These are phyloP conservation scores for Phytophthora europaea DNA, from an alignment of 352 stramenopile species.

Conservation along the genomic window DNA sequence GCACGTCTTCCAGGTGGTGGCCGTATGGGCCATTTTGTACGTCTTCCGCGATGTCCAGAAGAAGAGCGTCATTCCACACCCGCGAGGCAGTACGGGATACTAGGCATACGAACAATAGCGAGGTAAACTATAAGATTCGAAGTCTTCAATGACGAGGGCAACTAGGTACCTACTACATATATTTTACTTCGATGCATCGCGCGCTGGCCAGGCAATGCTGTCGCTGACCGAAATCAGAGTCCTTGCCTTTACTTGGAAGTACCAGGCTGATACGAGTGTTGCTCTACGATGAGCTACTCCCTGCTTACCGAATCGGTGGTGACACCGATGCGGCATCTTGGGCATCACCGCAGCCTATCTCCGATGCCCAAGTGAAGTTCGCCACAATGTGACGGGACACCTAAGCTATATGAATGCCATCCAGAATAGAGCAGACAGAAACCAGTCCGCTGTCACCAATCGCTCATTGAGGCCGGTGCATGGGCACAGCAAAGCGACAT, in stretches of 20 bases:
- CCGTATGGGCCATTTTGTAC: slow-evolving; percentile 35
- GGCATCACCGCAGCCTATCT: no score
- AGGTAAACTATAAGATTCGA: not conserved
- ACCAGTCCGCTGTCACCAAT: not conserved
- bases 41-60: slow-evolving; percentile 44
- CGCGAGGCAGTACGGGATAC: slow-evolving; percentile 18
- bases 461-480: no score
- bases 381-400: not conserved
- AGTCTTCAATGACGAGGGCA: not conserved
- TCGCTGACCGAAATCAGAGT: slow-evolving; percentile 1
- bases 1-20: slow-evolving; percentile 40
- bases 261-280: not conserved
- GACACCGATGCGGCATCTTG: no score
- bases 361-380: no score
- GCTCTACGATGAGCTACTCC: not conserved
- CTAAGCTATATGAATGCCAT: slow-evolving; percentile 13
- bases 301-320: no score
- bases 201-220: no score
- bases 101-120: not conserved
- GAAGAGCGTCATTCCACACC: slow-evolving; percentile 33
- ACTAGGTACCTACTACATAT: no score
- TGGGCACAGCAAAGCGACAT: not conserved
- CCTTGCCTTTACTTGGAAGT: slow-evolving; percentile 22
- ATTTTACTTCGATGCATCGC: no score
- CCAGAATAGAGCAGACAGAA: slow-evolving; percentile 4